Base-by-base conservation (phyloP, 2,329 filamentous ascomycete species). In the Neofusicoccum sp. region DNA sequence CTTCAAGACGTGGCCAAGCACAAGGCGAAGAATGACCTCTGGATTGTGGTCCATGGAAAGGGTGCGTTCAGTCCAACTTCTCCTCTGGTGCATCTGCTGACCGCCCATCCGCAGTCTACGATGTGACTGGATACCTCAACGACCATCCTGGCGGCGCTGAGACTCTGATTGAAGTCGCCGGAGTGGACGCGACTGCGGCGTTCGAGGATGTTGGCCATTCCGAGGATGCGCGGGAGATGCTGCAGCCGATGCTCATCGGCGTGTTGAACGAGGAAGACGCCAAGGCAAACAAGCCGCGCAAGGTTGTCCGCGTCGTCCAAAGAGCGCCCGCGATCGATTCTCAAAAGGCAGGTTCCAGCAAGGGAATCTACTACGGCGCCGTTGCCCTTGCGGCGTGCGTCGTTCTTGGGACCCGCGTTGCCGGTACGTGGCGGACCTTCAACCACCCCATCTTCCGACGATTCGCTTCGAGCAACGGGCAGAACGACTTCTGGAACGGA, bases 1-100 rank as follows among this genome's bases (percentile, higher is more conserved):
- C 66, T 72, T 34, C 77, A 77, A 63, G 77, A 83, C 49, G 76
- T 87, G 33, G 80, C 81, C 7, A 73, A 72, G 34, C 85, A 87
- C 70, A 84, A 79, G 50, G 78, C 68, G 5, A 72, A 73, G 11
- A 71, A 76, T 9, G 81, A 86, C 69, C 70, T 80, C 14, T 87
- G 84, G 84, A 78, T 87, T 68, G 74, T 80, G 28, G 80, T 88
- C 34, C 83, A 86, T 58, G 83, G 84, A 41, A 78, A 86, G 66
- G 69, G 70, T 71, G 45, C 14, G 45, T 16, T 48, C 22, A 22
- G 22, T 22, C 22, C 22, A 22, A 22, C 22, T 22, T 22, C 22
- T 22, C 22, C 22, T 22, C 22, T 2, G 22, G 22, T 22, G 22
- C 22, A 2, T 22, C 22, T 22, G 22, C 22, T 22, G 22, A 22